Evolutionary conservation across 2,329 filamentous ascomycete species (phyloP).

Genomic region (Nakataea oryzae): DNA sequence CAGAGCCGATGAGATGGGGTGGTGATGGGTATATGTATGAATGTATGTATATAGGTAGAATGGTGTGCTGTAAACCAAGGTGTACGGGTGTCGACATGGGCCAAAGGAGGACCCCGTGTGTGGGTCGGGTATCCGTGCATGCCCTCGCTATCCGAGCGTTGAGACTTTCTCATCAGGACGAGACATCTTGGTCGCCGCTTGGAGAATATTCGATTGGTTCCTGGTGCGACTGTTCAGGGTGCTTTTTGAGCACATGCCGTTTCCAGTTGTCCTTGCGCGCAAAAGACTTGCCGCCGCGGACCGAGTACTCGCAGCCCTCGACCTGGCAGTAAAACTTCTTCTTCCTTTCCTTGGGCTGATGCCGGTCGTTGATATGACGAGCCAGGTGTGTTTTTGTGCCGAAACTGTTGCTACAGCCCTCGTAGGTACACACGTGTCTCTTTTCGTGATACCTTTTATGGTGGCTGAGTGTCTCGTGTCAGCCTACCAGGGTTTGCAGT

Average conservation of each 20-base stretch:
- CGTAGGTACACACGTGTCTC: conserved; percentile 31
- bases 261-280: conserved; percentile 54
- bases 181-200: too few species aligned
- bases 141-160: too few species aligned
- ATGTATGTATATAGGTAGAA: too few species aligned
- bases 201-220: conserved; percentile 25
- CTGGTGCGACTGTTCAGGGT: conserved; percentile 25
- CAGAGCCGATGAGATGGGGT: too few species aligned
- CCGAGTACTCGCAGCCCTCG: conserved; percentile 44
- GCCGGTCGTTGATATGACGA: conserved; percentile 52
- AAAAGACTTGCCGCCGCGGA: conserved; percentile 45
- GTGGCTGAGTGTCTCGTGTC: conserved; percentile 27
- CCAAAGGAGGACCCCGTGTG: too few species aligned
- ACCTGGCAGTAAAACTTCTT: conserved; percentile 49
- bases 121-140: too few species aligned
- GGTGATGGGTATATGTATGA: too few species aligned
- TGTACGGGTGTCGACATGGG: too few species aligned
- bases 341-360: conserved; percentile 47
- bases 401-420: conserved; percentile 39
- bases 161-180: neutral
- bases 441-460: conserved; percentile 52
- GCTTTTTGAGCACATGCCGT: conserved; percentile 51
- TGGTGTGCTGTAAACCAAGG: too few species aligned
- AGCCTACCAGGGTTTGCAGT: neutral
- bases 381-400: conserved; percentile 53